These are phyloP conservation scores for Naumovozyma dairenensis DNA, from an alignment of 805 yeast species.

Conservation along the genomic window DNA sequence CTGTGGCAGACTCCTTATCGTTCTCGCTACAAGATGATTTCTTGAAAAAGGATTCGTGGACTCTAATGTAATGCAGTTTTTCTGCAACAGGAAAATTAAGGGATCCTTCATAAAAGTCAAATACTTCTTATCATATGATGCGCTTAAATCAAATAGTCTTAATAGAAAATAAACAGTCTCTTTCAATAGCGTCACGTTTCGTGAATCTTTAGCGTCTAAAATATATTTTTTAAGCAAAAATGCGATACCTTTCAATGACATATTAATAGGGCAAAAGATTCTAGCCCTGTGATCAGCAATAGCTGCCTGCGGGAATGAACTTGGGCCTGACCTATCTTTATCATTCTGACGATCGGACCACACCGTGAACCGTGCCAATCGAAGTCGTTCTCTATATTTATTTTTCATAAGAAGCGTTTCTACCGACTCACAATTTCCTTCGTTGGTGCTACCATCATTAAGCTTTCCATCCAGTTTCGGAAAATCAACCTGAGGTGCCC, in stretches of 20 bases:
- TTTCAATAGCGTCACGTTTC: constrained; percentile 32
- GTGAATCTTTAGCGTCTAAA: constrained; percentile 23
- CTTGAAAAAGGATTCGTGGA: too few species aligned
- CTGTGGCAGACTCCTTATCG: constrained; percentile 18
- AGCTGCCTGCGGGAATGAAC: too few species aligned
- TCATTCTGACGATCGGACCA: constrained; percentile 10
- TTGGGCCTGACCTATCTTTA: too few species aligned
- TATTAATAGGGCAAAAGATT: too few species aligned
- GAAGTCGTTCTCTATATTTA: constrained; percentile 16
- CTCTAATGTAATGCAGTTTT: too few species aligned
- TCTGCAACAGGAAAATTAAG: too few species aligned
- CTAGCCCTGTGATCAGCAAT: neutral
- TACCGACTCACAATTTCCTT: constrained; percentile 12
- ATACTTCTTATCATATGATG: too few species aligned
- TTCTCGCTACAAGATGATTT: constrained; percentile 5
- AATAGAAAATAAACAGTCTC: constrained; percentile 23
- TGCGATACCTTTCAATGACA: constrained; percentile 26
- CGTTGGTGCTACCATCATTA: neutral
- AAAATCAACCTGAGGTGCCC: constrained; percentile 17
- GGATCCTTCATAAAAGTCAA: too few species aligned
- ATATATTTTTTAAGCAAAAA: constrained; percentile 11
- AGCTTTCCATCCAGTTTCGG: constrained; percentile 3
- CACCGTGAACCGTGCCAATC: constrained; percentile 16
- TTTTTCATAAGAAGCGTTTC: constrained; percentile 25
- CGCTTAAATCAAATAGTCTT: constrained; percentile 22